These are phyloP conservation scores for Gonium pectorale DNA, from an alignment of 139 green algal species.

Conservation along the genomic window DNA sequence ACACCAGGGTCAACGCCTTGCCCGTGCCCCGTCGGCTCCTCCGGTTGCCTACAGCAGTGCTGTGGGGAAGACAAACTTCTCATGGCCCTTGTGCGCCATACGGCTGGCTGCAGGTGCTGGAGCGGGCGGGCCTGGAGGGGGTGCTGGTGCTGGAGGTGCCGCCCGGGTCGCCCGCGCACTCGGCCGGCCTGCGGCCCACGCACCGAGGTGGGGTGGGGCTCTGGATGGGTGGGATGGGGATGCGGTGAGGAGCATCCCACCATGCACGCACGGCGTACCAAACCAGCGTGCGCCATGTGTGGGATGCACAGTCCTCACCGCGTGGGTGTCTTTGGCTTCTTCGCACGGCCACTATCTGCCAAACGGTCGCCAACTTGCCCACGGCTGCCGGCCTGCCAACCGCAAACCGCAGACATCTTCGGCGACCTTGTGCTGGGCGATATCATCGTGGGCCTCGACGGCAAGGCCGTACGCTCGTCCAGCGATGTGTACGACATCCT, in stretches of 20 bases:
- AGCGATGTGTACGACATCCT: conserved; percentile 76
- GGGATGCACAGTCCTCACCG: too few relatives aligned
- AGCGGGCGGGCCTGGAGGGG: conserved; percentile 74
- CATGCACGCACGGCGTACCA: too few relatives aligned
- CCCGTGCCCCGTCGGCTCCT: too few relatives aligned
- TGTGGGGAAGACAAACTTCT: too few relatives aligned
- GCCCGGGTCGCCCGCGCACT: conserved; percentile 64
- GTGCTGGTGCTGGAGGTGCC: conserved; percentile 86
- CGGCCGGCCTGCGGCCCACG: conserved; percentile 78
- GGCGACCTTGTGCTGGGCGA: conserved; percentile 78
- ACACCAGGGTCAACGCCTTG: too few relatives aligned
- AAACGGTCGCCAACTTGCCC: too few relatives aligned
- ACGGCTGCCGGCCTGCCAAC: too few relatives aligned
- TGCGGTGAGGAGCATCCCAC: neutral
- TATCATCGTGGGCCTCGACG: conserved; percentile 62
- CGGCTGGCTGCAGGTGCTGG: conserved; percentile 47
- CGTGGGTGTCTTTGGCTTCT: too few relatives aligned
- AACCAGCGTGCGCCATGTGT: too few relatives aligned
- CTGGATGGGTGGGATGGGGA: too few relatives aligned
- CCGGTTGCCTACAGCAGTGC: too few relatives aligned
- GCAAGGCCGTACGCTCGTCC: conserved; percentile 48
- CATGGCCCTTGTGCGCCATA: neutral
- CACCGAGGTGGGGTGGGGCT: conserved; percentile 42
- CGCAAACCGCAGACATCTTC: conserved; percentile 86
- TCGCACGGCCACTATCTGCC: too few relatives aligned